Evolutionary conservation across 2,329 filamentous ascomycete species (phyloP).

Genomic region (Setomelanomma holmii): DNA sequence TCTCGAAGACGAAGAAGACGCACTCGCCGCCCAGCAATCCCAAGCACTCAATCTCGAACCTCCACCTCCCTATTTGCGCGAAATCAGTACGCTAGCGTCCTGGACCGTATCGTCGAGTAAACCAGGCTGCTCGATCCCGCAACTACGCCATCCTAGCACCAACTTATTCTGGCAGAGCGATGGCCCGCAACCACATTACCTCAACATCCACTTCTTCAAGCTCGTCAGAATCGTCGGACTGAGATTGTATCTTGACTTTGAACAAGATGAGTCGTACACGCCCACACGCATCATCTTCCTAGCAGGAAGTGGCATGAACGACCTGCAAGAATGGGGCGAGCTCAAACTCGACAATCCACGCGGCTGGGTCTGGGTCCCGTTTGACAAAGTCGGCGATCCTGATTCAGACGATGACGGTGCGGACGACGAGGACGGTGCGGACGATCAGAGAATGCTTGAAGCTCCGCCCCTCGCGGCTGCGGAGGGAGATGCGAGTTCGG

Average conservation of each 20-base stretch:
- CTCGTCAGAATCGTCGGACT: conserved; percentile 79
- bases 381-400: conserved; percentile 65
- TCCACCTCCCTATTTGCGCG: conserved; percentile 67
- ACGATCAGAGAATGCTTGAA: conserved; percentile 7
- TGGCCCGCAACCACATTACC: conserved; percentile 80
- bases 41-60: conserved; percentile 30
- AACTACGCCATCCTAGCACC: conserved; percentile 76
- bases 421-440: conserved; percentile 27
- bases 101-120: conserved; percentile 86
- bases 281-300: conserved; percentile 90
- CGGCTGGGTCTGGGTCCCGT: conserved; percentile 89
- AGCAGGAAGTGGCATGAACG: conserved; percentile 89
- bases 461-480: no score
- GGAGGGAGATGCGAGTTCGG: neutral
- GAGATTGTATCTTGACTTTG: conserved; percentile 88
- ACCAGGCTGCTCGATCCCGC: conserved; percentile 78
- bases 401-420: conserved; percentile 26
- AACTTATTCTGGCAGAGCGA: conserved; percentile 85
- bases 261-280: conserved; percentile 93
- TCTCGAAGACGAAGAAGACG: conserved; percentile 51
- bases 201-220: conserved; percentile 87
- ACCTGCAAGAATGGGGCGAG: conserved; percentile 84
- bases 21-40: conserved; percentile 18
- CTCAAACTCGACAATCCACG: conserved; percentile 79
- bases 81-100: conserved; percentile 82